Evolutionary conservation across 2,329 filamentous ascomycete species (phyloP), one percentile per base, ranked within the genome.

Genomic region (Beauveria asiatica): DNA sequence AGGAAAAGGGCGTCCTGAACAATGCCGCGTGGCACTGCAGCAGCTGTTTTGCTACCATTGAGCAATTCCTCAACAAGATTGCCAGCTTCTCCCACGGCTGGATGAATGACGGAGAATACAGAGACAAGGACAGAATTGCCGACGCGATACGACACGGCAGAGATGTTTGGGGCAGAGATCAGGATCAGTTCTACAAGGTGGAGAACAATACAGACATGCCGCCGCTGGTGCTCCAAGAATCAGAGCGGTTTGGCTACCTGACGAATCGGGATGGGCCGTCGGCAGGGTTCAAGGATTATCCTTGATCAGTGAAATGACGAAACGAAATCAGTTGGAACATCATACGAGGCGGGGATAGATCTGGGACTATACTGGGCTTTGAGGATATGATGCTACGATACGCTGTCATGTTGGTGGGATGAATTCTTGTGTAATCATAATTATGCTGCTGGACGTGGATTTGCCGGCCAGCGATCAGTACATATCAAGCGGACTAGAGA

Each of bases 1-100:
- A 72, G 46, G 76, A 82, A 62, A 76, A 75, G 63, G 75, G 71
- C 8, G 73, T 75, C 6, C 63, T 84, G 39, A 69, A 69, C 65
- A 78, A 82, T 64, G 80, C 81, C 0, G 78, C 73, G 0, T 87
- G 84, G 84, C 83, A 86, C 69, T 87, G 83, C 73, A 83, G 80
- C 55, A 81, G 75, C 59, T 86, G 84, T 71, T 85, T 85, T 67
- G 71, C 75, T 19, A 85, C 80, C 0, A 70, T 86, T 17, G 74
- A 74, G 4, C 78, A 84, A 67, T 74, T 85, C 64, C 70, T 81
- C 50, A 77, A 75, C 64, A 85, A 85, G 69, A 77, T 85, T 73
- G 72, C 75, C 10, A 79, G 77, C 60, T 84, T 84, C 68, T 83
- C 80, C 19, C 83, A 85, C 66, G 70, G 69, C 9, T 77, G 73